Base-by-base conservation (phyloP, 306 rosid genomes). In the Quercus ilex region DNA sequence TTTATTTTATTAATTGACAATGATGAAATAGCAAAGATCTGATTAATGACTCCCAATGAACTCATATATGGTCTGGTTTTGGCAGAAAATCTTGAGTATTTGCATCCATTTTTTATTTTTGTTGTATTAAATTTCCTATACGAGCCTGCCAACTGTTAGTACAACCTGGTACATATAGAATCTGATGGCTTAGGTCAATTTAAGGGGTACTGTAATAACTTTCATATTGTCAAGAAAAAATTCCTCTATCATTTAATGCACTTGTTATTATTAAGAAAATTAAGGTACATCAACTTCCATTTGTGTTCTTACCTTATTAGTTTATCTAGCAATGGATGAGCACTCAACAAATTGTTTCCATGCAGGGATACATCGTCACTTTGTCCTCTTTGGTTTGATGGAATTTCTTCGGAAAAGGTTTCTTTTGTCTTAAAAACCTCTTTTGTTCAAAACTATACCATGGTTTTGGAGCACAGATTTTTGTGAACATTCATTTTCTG, bases 311-410 rank as follows among this genome's bases (percentile, higher is more conserved):
- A 69, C 77, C 18, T 69, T 63, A 56, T 58, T 41, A 84, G 74
- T 73, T 5, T 57, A 52, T 38, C 31, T 19, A 6, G 17, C 69
- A 25, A 23, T 19, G 15, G 3, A 28, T 55, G 57, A 72, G 74
- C 28, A 69, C 55, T 79, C 43, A 18, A 71, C 17, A 67, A 76
- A 46, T 70, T 70, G 15, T 14, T 83, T 79, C 80, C 23, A 41
- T 57, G 81, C 86, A 96, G 99, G 99, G 74, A 76, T 96, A 69
- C 98, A 96, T 85, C 97, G 98, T 43, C 96, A 96, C 86, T 96
- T 93, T 82, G 91, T 96, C 55, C 85, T 96, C 41, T 96, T 84
- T 75, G 99, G 99, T 72, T 82, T 96, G 86, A 96, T 93, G 99
- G 99, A 96, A 68, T 93, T 83, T 87, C 87, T 96, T 17, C 85